phyloP scores from a whole-genome alignment of 2,329 filamentous ascomycete genomes.

The Hypoxylon sp. region DNA sequence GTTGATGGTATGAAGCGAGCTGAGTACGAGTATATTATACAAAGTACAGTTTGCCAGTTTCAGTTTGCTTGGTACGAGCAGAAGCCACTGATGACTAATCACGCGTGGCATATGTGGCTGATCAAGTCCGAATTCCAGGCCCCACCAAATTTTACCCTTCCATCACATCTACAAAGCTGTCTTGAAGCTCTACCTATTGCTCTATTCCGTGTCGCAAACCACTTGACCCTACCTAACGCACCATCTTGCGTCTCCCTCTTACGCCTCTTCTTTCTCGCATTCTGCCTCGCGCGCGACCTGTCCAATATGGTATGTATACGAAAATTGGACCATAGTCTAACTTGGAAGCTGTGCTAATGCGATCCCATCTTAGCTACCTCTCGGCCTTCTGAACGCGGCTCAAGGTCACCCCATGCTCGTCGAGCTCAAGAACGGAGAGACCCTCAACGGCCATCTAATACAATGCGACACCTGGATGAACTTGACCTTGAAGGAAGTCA shows the following conservation, averaged over 20 bases:
- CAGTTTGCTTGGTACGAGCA: no score
- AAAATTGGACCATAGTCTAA: background rate
- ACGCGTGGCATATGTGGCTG: slow-evolving; percentile 2
- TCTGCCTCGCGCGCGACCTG: background rate
- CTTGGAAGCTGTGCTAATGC: slow-evolving; percentile 24
- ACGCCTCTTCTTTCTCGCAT: slow-evolving; percentile 1
- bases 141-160: slow-evolving; percentile 21
- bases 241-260: background rate
- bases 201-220: slow-evolving; percentile 16
- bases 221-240: no score
- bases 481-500: slow-evolving; percentile 93
- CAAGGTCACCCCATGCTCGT: slow-evolving; percentile 86
- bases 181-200: slow-evolving; percentile 10
- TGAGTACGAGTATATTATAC: no score
- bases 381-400: slow-evolving; percentile 90
- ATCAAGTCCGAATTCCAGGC: slow-evolving; percentile 9
- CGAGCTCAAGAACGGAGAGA: slow-evolving; percentile 72
- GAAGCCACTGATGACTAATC: no score
- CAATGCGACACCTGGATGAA: slow-evolving; percentile 99
- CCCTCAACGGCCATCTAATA: slow-evolving; percentile 93
- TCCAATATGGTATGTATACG: slow-evolving; percentile 25
- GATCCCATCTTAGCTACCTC: slow-evolving; percentile 61
- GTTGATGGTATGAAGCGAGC: no score
- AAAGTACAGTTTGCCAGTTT: no score
- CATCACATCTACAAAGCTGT: slow-evolving; percentile 1